These are phyloP conservation scores for Cicer arietinum DNA, from an alignment of 306 rosid species.

Conservation along the genomic window DNA sequence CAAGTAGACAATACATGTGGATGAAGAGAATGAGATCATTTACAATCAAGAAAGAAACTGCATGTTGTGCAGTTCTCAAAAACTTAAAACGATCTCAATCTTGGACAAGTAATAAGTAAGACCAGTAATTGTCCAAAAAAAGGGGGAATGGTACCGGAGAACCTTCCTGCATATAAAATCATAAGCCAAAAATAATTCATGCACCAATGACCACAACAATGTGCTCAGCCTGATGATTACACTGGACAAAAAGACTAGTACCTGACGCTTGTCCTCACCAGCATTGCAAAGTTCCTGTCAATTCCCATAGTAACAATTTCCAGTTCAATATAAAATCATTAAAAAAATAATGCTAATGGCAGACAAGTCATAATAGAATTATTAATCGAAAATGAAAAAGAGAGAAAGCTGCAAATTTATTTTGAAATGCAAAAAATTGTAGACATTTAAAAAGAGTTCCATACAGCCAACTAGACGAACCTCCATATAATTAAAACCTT, in stretches of 20 bases:
- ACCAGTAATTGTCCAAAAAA: background rate
- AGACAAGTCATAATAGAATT: slow-evolving; percentile 17
- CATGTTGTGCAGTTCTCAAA: slow-evolving; percentile 10
- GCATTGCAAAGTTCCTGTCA: slow-evolving; percentile 70
- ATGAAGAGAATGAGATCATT: slow-evolving; percentile 6
- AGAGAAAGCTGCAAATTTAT: slow-evolving; percentile 25
- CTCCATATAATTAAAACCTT: slow-evolving; percentile 87
- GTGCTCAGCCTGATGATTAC: slow-evolving; percentile 25
- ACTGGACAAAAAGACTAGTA: slow-evolving; percentile 44
- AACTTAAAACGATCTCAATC: background rate
- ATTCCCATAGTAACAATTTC: slow-evolving; percentile 31
- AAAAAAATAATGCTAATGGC: background rate
- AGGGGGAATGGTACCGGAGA: background rate
- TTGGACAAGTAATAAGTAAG: slow-evolving; percentile 7
- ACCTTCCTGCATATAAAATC: background rate
- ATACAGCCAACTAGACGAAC: slow-evolving; percentile 47
- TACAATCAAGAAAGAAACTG: slow-evolving; percentile 16
- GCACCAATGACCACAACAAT: slow-evolving; percentile 20
- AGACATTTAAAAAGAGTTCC: slow-evolving; percentile 11
- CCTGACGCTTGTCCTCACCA: slow-evolving; percentile 71
- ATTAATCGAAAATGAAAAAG: slow-evolving; percentile 9
- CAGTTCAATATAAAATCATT: slow-evolving; percentile 33
- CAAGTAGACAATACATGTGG: background rate
- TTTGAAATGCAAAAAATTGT: slow-evolving; percentile 7
- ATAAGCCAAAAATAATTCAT: slow-evolving; percentile 6